Conservation (phyloP, 148 eudicot genomes). For the Silene conica region DNA sequence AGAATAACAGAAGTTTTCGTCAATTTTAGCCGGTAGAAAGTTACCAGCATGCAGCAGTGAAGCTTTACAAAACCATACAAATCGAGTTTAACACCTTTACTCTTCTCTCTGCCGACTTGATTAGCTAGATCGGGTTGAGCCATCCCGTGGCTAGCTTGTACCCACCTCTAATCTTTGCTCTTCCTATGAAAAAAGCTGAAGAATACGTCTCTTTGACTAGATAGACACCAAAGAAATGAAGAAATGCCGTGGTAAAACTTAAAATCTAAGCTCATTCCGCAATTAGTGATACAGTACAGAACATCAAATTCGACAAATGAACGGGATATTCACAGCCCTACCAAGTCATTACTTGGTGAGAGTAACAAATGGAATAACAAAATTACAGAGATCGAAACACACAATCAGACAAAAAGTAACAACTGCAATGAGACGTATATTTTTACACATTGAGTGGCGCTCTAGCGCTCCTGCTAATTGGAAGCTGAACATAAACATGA, state of each 20-base stretch:
- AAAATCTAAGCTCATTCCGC: not conserved
- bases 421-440: not conserved
- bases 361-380: slow-evolving; percentile 16
- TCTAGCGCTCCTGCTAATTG: slow-evolving; percentile 64
- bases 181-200: too few species aligned
- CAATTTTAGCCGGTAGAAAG: too few species aligned
- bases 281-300: slow-evolving; percentile 3
- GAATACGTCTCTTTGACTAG: too few species aligned
- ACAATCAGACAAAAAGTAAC: not conserved
- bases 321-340: slow-evolving; percentile 30
- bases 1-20: too few species aligned
- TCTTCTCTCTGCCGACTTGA: too few species aligned
- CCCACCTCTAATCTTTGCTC: too few species aligned
- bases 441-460: slow-evolving; percentile 53
- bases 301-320: slow-evolving; percentile 21
- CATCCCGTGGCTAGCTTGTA: too few species aligned
- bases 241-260: not conserved
- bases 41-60: too few species aligned
- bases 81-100: too few species aligned
- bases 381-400: slow-evolving; percentile 22
- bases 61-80: too few species aligned
- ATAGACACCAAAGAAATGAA: too few species aligned
- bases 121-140: too few species aligned
- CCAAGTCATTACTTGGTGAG: slow-evolving; percentile 17
- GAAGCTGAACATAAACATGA: slow-evolving; percentile 83